Conservation (phyloP, 202 grass and related monocot genomes). For the Saccharum hybrid region DNA sequence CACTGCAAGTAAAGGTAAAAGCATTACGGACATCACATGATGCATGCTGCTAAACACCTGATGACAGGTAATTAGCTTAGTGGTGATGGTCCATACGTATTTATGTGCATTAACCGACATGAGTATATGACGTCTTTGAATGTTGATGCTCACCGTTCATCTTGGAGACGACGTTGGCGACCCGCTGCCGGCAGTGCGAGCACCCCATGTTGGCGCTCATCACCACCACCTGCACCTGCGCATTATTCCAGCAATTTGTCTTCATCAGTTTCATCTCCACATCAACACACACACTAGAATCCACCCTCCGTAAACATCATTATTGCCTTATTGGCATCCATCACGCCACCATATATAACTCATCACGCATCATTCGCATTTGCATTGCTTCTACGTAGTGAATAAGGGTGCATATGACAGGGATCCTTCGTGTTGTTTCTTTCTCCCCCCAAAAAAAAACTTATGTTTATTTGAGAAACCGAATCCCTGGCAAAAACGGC, state of each 20-base stretch:
- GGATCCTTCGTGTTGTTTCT: background rate
- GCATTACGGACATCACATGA: background rate
- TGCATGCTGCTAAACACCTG: background rate
- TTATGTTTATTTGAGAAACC: too few relatives aligned
- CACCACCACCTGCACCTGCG: constrained; percentile 93
- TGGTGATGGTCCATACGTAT: background rate
- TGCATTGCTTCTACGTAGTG: constrained; percentile 38
- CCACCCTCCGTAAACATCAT: background rate
- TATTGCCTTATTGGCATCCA: background rate
- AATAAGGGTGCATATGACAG: background rate
- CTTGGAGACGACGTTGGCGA: constrained; percentile 89
- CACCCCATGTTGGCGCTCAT: constrained; percentile 98
- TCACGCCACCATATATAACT: background rate
- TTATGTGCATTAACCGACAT: background rate
- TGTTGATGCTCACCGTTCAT: constrained; percentile 78
- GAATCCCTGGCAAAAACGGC: background rate
- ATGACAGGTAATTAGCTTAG: background rate
- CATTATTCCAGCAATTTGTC: background rate
- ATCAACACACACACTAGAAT: background rate
- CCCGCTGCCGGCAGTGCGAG: constrained; percentile 75
- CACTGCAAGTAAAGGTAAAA: background rate
- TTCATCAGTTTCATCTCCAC: background rate
- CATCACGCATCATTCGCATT: background rate
- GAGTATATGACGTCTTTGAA: background rate
- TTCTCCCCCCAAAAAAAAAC: too few relatives aligned